Percentiles rank a stretch among this genome's conserved stretches.
Evolutionary conservation across 768 basidiomycete genomes (phyloP).

Genomic region (Tulasnella calospora): DNA sequence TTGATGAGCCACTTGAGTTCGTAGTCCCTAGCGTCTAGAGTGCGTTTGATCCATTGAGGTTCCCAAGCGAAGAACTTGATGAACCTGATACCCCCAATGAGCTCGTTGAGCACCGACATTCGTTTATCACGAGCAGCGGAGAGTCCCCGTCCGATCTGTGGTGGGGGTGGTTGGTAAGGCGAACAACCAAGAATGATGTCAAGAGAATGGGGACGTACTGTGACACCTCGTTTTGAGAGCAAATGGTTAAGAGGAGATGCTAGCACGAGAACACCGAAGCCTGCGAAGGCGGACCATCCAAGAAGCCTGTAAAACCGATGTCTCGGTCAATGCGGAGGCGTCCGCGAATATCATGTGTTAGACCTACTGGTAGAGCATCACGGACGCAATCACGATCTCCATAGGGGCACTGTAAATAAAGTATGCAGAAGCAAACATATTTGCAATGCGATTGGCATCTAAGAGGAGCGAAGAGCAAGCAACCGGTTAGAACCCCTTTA

Average conservation of each 20-base stretch:
- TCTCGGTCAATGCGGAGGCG: not conserved
- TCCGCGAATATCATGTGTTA: slow-evolving; percentile 4
- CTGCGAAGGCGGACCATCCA: slow-evolving; percentile 67
- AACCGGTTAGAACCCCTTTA: slow-evolving; percentile 44
- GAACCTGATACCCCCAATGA: slow-evolving; percentile 45
- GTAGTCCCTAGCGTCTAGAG: slow-evolving; percentile 33
- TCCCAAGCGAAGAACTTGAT: slow-evolving; percentile 41
- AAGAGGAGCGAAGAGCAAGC: not conserved
- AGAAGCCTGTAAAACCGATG: slow-evolving; percentile 45
- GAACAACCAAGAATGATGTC: not conserved
- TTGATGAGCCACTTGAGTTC: slow-evolving; percentile 36
- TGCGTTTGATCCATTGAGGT: slow-evolving; percentile 36
- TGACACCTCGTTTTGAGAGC: slow-evolving; percentile 51
- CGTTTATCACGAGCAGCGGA: slow-evolving; percentile 64
- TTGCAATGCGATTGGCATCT: slow-evolving; percentile 41
- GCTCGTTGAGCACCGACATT: slow-evolving; percentile 71
- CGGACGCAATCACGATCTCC: slow-evolving; percentile 65
- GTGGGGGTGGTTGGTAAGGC: not conserved
- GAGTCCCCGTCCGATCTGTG: slow-evolving; percentile 43
- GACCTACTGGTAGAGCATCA: slow-evolving; percentile 70
- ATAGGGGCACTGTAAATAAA: slow-evolving; percentile 67
- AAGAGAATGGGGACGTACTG: slow-evolving; percentile 25
- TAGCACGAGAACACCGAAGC: slow-evolving; percentile 57
- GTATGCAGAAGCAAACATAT: slow-evolving; percentile 53
- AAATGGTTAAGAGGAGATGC: slow-evolving; percentile 69